Base-by-base conservation (phyloP, 1,284 basidiomycete genomes). In the Tilletia walkeri region DNA sequence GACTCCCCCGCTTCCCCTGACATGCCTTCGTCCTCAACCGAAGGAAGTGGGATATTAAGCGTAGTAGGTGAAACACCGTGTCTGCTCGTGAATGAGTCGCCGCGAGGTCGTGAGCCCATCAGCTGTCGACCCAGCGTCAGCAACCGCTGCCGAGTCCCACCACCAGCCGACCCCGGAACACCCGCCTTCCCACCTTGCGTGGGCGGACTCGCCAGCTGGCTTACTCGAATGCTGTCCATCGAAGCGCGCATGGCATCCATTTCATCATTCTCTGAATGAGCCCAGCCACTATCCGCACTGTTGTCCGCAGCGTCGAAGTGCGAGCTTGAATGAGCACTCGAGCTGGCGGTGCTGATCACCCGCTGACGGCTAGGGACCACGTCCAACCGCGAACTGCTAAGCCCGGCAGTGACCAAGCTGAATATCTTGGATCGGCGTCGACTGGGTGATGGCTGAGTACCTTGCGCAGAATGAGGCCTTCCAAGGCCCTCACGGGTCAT, bases 271-370 rank as follows among this genome's bases (percentile, higher is more conserved):
- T 53, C 50, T 16, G 50, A 53, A 18, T 24, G 7, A 7, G 50
- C 50, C 50, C 50, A 53, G 16, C 50, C 50, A 18, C 50, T 53
- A 18, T 53, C 50, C 12, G 50, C 50, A 24, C 50, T 53, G 50
- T 53, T 53, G 50, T 53, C 50, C 16, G 50, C 18, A 16, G 18
- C 50, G 16, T 53, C 50, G 16, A 24, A 7, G 50, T 12, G 10
- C 16, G 50, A 53, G 50, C 18, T 53, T 2, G 50, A 53, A 18
- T 53, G 50, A 24, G 50, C 50, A 24, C 50, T 53, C 50, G 50
- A 53, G 16, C 50, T 53, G 10, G 50, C 16, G 12, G 50, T 53
- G 50, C 50, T 53, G 50, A 53, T 53, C 18, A 53, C 50, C 6
- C 50, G 50, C 20, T 53, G 50, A 24, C 50, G 50, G 7, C 16